Percentiles rank a stretch among this genome's conserved stretches.
phyloP scores from a whole-genome alignment of 2,329 filamentous ascomycete species.

The Tolypocladium ovalisporum region DNA sequence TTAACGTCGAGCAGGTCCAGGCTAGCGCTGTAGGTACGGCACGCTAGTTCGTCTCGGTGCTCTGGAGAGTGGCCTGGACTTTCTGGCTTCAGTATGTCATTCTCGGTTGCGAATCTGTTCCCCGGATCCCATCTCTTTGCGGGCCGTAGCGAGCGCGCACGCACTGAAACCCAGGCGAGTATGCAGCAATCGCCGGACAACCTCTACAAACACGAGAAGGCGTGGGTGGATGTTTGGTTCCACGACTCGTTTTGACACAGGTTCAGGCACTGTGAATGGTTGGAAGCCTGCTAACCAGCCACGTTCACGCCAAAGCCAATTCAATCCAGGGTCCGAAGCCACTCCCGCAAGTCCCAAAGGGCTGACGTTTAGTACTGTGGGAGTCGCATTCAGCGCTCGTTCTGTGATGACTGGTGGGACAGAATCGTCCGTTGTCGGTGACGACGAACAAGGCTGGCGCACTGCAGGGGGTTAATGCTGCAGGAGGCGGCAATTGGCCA shows the following conservation, averaged over 20 bases:
- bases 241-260: not conserved
- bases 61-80: not conserved
- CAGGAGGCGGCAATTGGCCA: not conserved
- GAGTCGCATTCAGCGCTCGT: too few species aligned
- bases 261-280: not conserved
- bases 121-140: too few species aligned
- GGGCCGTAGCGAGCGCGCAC: too few species aligned
- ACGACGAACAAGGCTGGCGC: not conserved
- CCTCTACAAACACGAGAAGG: not conserved
- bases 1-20: not conserved
- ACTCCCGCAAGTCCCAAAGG: not conserved
- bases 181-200: not conserved
- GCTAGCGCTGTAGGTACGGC: not conserved
- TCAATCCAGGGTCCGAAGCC: not conserved
- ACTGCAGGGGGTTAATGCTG: not conserved
- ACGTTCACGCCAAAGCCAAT: not conserved
- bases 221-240: not conserved
- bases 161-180: too few species aligned
- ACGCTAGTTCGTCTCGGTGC: not conserved
- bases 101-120: too few species aligned
- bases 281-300: not conserved
- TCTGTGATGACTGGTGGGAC: too few species aligned
- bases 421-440: too few species aligned
- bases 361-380: too few species aligned
- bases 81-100: too few species aligned